Base-by-base conservation (phyloP, 2,329 filamentous ascomycete species). In the Pseudonectria buxi region DNA sequence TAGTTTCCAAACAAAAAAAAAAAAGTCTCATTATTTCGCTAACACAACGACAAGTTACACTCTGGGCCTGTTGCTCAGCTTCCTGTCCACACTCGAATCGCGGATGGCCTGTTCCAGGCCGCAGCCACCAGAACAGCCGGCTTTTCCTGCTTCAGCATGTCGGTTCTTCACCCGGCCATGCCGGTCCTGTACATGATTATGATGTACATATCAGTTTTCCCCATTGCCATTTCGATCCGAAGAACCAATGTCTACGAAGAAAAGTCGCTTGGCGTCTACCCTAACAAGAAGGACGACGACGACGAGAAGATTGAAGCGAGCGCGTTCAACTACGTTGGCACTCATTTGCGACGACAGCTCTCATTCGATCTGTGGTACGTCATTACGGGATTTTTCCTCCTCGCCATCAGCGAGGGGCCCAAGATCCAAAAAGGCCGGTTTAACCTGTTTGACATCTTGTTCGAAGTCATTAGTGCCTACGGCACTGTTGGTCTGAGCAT, bases 121-220 rank as follows among this genome's bases (percentile, higher is more conserved):
- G 80, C 83, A 0, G 81, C 86, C 5, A 96, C 90, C 1, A 73
- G 92, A 55, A 96, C 92, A 1, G 90, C 92, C 4, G 90, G 92
- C 0, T 95, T 95, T 54, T 73, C 84, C 1, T 85, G 84, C 22
- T 76, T 96, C 49, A 87, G 83, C 55, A 65, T 96, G 26, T 68
- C 83, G 2, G 65, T 74, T 0, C 68, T 98, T 2, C 89, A 96
- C 47, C 89, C 92, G 1, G 92, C 85, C 3, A 86, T 95, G 39
- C 89, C 95, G 53, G 87, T 94, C 11, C 86, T 88, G 15, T 96
- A 95, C 64, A 69, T 96, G 62, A 81, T 96, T 61, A 96, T 96
- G 92, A 96, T 96, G 92, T 96, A 96, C 62, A 95, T 96, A 43
- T 95, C 89, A 39, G 86, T 95, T 40, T 94, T 95, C 50, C 90